Conservation (phyloP, 2,329 filamentous ascomycete genomes). For the Biscogniauxia mediterranea region DNA sequence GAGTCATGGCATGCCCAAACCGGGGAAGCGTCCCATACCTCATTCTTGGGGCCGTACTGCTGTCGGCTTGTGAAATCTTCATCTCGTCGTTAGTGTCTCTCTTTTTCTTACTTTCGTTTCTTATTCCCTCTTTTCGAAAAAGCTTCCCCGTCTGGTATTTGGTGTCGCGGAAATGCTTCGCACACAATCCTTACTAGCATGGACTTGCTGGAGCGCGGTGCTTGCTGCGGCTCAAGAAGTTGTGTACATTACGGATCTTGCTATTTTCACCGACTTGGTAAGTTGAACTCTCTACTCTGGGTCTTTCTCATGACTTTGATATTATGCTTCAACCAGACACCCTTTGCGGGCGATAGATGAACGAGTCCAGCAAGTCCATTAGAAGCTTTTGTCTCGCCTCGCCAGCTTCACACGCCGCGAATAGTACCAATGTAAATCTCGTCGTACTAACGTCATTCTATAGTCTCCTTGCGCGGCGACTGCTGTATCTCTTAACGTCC, state of each 20-base stretch:
- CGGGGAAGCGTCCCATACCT: background rate
- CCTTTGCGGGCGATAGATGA: background rate
- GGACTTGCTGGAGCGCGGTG: constrained; percentile 13
- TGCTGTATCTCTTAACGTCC: constrained; percentile 45
- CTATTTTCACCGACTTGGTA: constrained; percentile 31
- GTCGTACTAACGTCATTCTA: background rate
- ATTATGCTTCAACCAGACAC: background rate
- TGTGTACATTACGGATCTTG: constrained; percentile 33
- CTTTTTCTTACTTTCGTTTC: background rate
- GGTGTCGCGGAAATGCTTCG: background rate
- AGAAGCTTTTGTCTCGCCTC: background rate
- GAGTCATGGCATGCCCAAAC: background rate
- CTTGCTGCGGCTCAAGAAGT: constrained; percentile 22
- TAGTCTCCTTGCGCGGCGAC: constrained; percentile 51
- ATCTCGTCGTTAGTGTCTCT: background rate
- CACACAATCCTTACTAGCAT: constrained; percentile 7
- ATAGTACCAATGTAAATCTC: too few species aligned
- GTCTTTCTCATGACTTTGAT: background rate
- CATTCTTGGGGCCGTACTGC: too few species aligned
- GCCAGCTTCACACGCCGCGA: too few species aligned
- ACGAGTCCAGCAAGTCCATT: background rate
- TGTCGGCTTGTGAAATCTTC: background rate
- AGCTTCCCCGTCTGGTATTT: background rate
- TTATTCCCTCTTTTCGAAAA: background rate
- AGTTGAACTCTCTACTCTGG: constrained; percentile 11